Base-by-base conservation (phyloP, 2,329 filamentous ascomycete species). In the Ophiostoma piceae region DNA sequence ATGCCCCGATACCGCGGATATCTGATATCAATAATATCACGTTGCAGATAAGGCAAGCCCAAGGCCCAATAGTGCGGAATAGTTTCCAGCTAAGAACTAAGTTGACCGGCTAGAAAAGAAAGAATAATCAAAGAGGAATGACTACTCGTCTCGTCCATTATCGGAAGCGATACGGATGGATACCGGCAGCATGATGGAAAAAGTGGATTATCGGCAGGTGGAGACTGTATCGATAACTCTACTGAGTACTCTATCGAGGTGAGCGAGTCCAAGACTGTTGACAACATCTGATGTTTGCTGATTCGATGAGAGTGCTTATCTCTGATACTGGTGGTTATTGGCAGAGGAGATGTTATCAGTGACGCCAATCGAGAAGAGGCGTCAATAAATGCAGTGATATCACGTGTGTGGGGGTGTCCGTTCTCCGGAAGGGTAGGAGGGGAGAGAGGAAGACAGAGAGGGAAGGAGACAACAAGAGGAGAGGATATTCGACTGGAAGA, bases 191-290 rank as follows among this genome's bases (percentile, higher is more conserved):
- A 62, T 62, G 29, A 62, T 26, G 32, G 37, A 29, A 66, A 66
- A 41, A 66, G 64, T 66, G 64, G 64, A 66, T 37, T n/a, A 66
- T 66, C 64, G n/a, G 19, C 37, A 41, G 26, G 37, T 66, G 64
- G 64, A 16, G 35, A 26, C 37, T 16, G 5, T 47, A 47, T 57
- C 51, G n/a, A 26, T 57, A 22, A 22, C 14, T 22, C 37, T 9
- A 39, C 37, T 54, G 47, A 14, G 47, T 1, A 6, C 8, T 47
- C 9, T 54, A 16, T 43, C 7, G 12, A 43, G 41, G 14, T 43
- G 41, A 43, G 41, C 41, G 41, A 43, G 41, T 43, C 41, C 41
- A 43, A 19, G 14, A 43, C 57, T 54, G 47, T 57, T n/a, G 22
- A 26, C 16, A 12, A 1, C 3, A 57, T 26, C 12, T 6, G 29